Percentiles rank a stretch among this genome's conserved stretches.
Evolutionary conservation across 2,329 filamentous ascomycete genomes (phyloP).

Genomic region (Ilyonectria robusta): DNA sequence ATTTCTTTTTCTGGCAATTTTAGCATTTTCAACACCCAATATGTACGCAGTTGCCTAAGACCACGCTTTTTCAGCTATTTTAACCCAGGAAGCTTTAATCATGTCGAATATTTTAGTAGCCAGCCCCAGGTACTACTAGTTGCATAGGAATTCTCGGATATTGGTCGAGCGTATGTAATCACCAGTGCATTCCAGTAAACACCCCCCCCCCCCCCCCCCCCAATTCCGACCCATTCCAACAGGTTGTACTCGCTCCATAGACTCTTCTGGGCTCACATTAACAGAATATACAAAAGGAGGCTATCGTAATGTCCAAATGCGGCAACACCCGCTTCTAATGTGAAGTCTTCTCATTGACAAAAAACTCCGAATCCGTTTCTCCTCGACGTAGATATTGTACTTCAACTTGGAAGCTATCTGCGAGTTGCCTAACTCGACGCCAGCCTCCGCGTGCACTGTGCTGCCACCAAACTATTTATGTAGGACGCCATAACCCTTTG

Average conservation of each 20-base stretch:
- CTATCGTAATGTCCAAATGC: background rate
- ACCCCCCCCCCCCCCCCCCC: background rate
- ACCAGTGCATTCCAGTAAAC: background rate
- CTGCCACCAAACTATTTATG: too few relatives aligned
- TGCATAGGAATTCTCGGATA: background rate
- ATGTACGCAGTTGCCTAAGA: background rate
- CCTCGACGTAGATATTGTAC: background rate
- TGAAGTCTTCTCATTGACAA: background rate
- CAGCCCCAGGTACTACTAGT: background rate
- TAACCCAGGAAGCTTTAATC: background rate
- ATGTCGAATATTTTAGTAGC: background rate
- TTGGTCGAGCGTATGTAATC: background rate
- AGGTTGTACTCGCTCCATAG: background rate
- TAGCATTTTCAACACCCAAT: background rate
- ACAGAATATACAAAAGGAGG: background rate
- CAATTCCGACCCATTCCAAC: background rate
- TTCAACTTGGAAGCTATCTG: too few relatives aligned
- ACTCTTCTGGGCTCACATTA: background rate
- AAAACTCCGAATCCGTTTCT: background rate
- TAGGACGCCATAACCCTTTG: too few relatives aligned
- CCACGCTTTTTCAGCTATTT: background rate
- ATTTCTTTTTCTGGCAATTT: background rate
- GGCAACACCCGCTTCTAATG: background rate
- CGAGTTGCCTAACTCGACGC: too few relatives aligned
- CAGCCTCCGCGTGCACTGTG: too few relatives aligned